phyloP scores from a whole-genome alignment of 768 basidiomycete genomes.

The Pleurotus cornucopiae region DNA sequence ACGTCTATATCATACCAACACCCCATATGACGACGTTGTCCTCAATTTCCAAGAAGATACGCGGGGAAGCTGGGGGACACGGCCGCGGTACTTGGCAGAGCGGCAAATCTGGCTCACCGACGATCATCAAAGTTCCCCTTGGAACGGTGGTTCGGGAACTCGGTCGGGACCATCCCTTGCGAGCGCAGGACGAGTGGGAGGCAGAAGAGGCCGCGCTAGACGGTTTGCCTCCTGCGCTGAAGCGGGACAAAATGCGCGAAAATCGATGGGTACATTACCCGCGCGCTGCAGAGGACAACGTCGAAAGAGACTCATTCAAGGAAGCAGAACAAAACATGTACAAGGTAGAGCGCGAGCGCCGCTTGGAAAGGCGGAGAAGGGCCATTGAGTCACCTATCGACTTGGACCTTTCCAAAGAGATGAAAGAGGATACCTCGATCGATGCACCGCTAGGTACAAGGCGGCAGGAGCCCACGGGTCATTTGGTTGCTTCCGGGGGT shows the following conservation, averaged over 20 bases:
- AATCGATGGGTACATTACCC: conserved; percentile 83
- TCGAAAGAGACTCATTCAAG: conserved; percentile 60
- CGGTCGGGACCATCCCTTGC: conserved; percentile 57
- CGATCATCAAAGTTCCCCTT: conserved; percentile 77
- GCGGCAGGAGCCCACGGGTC: conserved; percentile 48
- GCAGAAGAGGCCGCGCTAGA: conserved; percentile 59
- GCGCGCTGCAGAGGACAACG: conserved; percentile 54
- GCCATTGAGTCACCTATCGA: conserved; percentile 38
- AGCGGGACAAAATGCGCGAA: conserved; percentile 56
- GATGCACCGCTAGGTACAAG: conserved; percentile 65
- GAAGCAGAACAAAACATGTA: conserved; percentile 63
- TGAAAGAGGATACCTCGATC: conserved; percentile 32
- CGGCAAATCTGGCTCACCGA: conserved; percentile 69
- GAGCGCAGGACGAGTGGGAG: conserved; percentile 68
- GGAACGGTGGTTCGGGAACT: conserved; percentile 88
- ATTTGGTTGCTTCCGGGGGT: conserved; percentile 75
- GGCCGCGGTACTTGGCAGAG: conserved; percentile 89
- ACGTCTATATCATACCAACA: conserved; percentile 81
- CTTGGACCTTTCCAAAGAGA: conserved; percentile 61
- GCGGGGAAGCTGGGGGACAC: conserved; percentile 60
- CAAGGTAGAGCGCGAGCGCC: conserved; percentile 57
- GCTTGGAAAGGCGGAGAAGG: conserved; percentile 41
- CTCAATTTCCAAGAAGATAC: conserved; percentile 62
- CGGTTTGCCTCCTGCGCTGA: conserved; percentile 42
- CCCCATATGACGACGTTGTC: conserved; percentile 75